phyloP scores from a whole-genome alignment of 176 grass and related monocot genomes.

The Aechmea fasciata region DNA sequence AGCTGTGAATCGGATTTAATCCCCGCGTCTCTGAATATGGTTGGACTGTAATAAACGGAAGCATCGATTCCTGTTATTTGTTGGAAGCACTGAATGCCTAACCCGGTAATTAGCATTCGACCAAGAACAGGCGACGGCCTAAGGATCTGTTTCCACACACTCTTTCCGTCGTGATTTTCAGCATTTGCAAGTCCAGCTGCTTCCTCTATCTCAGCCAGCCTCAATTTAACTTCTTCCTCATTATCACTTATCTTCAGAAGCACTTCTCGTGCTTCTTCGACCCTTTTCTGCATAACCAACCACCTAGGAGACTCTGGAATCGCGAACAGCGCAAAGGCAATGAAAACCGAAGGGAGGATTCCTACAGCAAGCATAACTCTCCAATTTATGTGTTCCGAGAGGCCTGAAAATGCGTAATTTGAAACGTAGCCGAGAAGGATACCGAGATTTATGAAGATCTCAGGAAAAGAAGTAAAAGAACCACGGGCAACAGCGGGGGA shows the following conservation, averaged over 20 bases:
- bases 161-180: slow-evolving; percentile 24
- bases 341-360: slow-evolving; percentile 58
- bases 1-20: slow-evolving; percentile 55
- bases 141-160: slow-evolving; percentile 59
- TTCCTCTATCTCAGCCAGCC: slow-evolving; percentile 56
- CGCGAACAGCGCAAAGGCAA: slow-evolving; percentile 56
- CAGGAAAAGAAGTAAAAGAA: slow-evolving; percentile 65
- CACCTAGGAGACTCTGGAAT: slow-evolving; percentile 84
- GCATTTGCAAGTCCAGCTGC: slow-evolving; percentile 17
- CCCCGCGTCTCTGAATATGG: slow-evolving; percentile 43
- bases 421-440: slow-evolving; percentile 82
- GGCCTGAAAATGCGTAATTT: slow-evolving; percentile 66
- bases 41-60: slow-evolving; percentile 60
- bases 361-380: slow-evolving; percentile 82
- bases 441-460: slow-evolving; percentile 86
- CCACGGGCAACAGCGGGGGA: slow-evolving; percentile 45
- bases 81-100: slow-evolving; percentile 60
- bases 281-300: slow-evolving; percentile 51
- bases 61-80: slow-evolving; percentile 63
- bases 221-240: slow-evolving; percentile 39
- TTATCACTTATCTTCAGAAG: slow-evolving; percentile 38
- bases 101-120: slow-evolving; percentile 46
- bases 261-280: slow-evolving; percentile 40
- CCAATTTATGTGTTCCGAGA: slow-evolving; percentile 66
- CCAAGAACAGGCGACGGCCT: slow-evolving; percentile 41